A percentile compares a stretch with the other conserved stretches of the same genome.
phyloP scores from a whole-genome alignment of 257 asterid genomes.

The Paraleonurus japonicus region DNA sequence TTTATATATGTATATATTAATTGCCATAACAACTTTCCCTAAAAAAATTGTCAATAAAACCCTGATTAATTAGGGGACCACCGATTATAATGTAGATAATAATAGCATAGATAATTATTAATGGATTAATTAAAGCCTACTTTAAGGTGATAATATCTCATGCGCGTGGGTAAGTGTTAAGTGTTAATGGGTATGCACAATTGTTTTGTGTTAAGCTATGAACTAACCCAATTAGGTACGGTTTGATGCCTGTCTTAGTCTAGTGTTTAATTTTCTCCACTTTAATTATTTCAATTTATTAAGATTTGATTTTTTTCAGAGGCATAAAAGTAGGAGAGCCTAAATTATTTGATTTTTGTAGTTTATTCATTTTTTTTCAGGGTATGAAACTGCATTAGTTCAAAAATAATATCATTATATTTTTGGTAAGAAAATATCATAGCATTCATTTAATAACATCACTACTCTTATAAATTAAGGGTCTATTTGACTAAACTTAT shows the following conservation, averaged over 20 bases:
- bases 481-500: too few relatives aligned
- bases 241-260: neutral
- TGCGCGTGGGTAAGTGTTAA: constrained; percentile 28
- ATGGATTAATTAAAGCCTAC: constrained; percentile 27
- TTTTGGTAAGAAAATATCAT: too few relatives aligned
- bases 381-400: too few relatives aligned
- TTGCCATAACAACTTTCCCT: neutral
- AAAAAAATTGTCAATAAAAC: neutral
- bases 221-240: neutral
- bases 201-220: constrained; percentile 7
- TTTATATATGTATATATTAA: too few relatives aligned
- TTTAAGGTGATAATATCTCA: constrained; percentile 27
- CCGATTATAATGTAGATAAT: constrained; percentile 29
- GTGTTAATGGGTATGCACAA: constrained; percentile 27
- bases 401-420: too few relatives aligned
- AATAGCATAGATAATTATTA: constrained; percentile 23
- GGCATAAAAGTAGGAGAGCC: neutral
- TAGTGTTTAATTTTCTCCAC: neutral
- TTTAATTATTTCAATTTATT: neutral
- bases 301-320: neutral
- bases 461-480: too few relatives aligned
- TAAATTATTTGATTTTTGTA: neutral
- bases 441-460: too few relatives aligned
- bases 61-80: constrained; percentile 32
- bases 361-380: too few relatives aligned